Conservation (phyloP, 108 stramenopile genomes). For the Parmales sp. region DNA sequence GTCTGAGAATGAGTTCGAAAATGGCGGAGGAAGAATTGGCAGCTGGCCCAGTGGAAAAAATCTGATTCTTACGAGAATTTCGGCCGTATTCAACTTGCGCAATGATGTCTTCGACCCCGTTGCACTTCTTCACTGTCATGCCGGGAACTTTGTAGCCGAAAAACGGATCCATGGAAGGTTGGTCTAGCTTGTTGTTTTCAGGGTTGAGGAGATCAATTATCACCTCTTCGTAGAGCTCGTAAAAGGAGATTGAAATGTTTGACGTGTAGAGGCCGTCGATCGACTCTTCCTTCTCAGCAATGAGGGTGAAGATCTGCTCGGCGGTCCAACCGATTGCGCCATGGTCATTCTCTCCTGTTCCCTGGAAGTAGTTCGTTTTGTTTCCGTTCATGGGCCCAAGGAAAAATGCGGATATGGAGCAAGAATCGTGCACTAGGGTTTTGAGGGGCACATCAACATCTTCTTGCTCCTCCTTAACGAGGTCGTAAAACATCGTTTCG, state of each 20-base stretch:
- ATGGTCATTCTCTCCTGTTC: neutral
- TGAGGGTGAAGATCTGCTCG: slow-evolving; percentile 4
- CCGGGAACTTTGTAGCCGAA: neutral
- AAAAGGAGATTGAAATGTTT: neutral
- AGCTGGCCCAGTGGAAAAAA: neutral
- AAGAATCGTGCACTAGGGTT: neutral
- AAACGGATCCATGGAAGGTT: neutral
- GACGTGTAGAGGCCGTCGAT: neutral
- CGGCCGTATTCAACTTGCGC: neutral
- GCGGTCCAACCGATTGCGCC: neutral
- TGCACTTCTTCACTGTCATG: neutral
- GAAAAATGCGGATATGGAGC: neutral
- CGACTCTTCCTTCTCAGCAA: neutral
- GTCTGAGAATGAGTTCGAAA: neutral
- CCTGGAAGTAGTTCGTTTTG: neutral
- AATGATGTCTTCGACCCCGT: neutral
- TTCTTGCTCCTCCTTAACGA: neutral
- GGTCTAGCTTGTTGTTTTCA: neutral
- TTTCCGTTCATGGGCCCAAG: neutral
- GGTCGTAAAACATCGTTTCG: neutral
- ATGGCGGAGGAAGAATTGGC: neutral
- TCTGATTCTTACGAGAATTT: neutral
- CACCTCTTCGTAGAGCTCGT: slow-evolving; percentile 8
- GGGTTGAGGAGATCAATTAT: slow-evolving; percentile 1
- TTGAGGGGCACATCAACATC: neutral